phyloP scores from a whole-genome alignment of 257 asterid species.

The Ajuga chamaepitys region DNA sequence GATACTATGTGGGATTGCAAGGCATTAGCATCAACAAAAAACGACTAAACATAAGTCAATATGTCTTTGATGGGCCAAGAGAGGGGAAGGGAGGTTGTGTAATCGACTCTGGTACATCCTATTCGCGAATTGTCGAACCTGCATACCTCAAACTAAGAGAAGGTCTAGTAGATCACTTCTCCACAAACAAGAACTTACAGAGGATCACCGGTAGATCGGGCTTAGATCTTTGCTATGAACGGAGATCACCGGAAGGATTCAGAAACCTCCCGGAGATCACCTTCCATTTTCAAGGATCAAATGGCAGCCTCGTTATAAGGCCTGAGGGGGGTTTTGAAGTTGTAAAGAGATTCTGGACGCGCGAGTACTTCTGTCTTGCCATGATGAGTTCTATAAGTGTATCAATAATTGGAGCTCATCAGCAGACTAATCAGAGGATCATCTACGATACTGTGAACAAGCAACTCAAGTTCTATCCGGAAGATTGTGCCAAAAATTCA shows the following conservation, averaged over 20 bases:
- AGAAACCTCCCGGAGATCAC: background rate
- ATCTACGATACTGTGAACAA: background rate
- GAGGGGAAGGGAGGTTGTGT: constrained; percentile 2
- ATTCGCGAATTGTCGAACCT: background rate
- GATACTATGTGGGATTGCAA: background rate
- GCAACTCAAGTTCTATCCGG: background rate
- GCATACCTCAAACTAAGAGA: background rate
- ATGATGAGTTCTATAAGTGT: background rate
- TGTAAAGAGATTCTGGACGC: background rate
- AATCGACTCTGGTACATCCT: background rate
- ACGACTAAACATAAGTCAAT: background rate
- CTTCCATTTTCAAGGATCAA: constrained; percentile 2
- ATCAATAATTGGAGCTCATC: background rate
- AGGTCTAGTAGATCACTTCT: constrained; percentile 3
- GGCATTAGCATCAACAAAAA: constrained; percentile 7
- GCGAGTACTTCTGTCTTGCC: constrained; percentile 8
- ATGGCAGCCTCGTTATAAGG: background rate
- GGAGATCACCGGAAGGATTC: background rate
- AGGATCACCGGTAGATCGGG: background rate
- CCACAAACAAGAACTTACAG: background rate
- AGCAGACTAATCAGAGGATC: constrained; percentile 12
- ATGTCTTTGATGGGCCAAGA: background rate
- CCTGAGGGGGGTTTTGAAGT: background rate
- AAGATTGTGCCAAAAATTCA: background rate
- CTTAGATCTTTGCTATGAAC: background rate